These are phyloP conservation scores for Kurtzmaniella quercitrusa DNA, from an alignment of 1,139 yeast species.

Conservation along the genomic window DNA sequence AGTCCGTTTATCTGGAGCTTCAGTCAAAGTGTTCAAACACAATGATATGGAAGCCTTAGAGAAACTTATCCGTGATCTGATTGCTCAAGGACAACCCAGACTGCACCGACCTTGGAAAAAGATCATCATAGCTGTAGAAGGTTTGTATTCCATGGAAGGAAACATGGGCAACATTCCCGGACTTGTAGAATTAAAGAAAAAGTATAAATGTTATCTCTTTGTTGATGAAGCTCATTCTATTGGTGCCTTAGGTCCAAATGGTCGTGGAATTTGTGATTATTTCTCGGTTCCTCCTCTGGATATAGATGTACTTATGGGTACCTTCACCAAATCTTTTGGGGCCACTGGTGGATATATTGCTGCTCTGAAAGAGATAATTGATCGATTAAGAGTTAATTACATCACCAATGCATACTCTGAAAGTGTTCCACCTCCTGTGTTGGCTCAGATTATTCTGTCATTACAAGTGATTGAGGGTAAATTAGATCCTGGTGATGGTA, in stretches of 20 bases:
- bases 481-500: slow-evolving; percentile 88
- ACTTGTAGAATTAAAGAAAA: slow-evolving; percentile 68
- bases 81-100: slow-evolving; percentile 94
- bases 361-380: slow-evolving; percentile 63
- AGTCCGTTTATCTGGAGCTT: slow-evolving; percentile 87
- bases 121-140: slow-evolving; percentile 90
- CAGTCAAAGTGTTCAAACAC: slow-evolving; percentile 88
- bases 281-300: slow-evolving; percentile 72
- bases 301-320: slow-evolving; percentile 92
- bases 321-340: slow-evolving; percentile 95
- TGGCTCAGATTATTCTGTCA: slow-evolving; percentile 83
- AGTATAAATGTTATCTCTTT: slow-evolving; percentile 84
- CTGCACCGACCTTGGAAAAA: slow-evolving; percentile 98
- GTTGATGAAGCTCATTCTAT: slow-evolving; percentile 98
- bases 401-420: slow-evolving; percentile 79
- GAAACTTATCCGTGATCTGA: slow-evolving; percentile 74
- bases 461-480: slow-evolving; percentile 76
- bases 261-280: slow-evolving; percentile 94
- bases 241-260: slow-evolving; percentile 94
- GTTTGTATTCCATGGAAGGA: slow-evolving; percentile 97
- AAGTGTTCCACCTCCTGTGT: slow-evolving; percentile 83
- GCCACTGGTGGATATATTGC: slow-evolving; percentile 98
- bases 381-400: slow-evolving; percentile 67
- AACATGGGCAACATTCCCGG: slow-evolving; percentile 84
- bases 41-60: slow-evolving; percentile 85